Percentiles rank a stretch among this genome's conserved stretches.
Conservation (phyloP, 345 rosid species). For the Populus deltoides region DNA sequence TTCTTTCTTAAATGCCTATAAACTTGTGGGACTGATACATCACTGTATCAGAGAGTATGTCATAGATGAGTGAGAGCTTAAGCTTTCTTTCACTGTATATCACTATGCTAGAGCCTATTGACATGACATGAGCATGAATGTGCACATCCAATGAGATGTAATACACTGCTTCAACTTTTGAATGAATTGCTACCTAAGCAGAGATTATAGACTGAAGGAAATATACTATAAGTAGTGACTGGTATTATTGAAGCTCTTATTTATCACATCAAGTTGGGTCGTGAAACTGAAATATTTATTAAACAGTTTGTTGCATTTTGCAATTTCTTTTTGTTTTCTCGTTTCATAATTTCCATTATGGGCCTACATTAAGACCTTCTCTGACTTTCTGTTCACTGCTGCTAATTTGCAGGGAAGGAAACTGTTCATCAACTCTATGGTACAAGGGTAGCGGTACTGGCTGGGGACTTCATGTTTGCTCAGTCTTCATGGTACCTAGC, state of each 20-base stretch:
- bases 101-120: neutral
- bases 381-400: neutral
- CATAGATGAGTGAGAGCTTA: neutral
- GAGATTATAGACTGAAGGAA: neutral
- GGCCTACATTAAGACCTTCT: neutral
- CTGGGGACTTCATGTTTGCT: constrained; percentile 97
- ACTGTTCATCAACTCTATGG: constrained; percentile 82
- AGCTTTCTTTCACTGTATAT: neutral
- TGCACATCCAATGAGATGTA: neutral
- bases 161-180: neutral
- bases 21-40: neutral
- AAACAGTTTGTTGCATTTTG: neutral
- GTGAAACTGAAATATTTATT: neutral
- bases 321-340: neutral
- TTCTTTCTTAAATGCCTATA: neutral
- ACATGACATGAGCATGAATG: neutral
- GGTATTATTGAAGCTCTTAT: neutral
- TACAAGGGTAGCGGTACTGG: constrained; percentile 85
- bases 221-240: neutral
- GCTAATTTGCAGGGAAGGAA: constrained; percentile 56
- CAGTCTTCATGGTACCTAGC: constrained; percentile 98
- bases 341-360: too few species aligned
- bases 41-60: neutral
- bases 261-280: neutral
- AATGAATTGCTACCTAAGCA: neutral